Conservation (phyloP, 805 yeast species). For the Saccharomyces jurei region DNA sequence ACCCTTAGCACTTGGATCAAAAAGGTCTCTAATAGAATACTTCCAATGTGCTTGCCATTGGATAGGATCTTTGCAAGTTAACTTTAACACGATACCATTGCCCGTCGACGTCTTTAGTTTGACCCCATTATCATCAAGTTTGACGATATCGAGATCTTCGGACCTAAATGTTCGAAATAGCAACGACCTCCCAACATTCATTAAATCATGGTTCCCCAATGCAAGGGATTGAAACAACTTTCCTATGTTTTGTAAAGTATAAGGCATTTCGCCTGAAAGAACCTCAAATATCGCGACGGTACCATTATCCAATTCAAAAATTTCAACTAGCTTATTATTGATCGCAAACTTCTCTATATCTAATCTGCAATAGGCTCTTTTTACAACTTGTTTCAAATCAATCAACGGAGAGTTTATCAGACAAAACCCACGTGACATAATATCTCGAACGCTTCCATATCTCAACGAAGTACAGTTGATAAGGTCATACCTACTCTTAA, state of each 20-base stretch:
- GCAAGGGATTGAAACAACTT: conserved; percentile 9
- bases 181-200: conserved; percentile 21
- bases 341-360: conserved; percentile 12
- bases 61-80: conserved; percentile 17
- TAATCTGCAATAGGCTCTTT: conserved; percentile 19
- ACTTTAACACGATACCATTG: conserved; percentile 12
- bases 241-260: conserved; percentile 1
- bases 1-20: conserved; percentile 2
- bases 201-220: conserved; percentile 6
- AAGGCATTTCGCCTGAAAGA: conserved; percentile 14
- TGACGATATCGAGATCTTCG: conserved; percentile 15
- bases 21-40: conserved; percentile 10
- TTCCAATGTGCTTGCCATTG: conserved; percentile 26
- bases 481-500: conserved; percentile 9
- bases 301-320: conserved; percentile 20
- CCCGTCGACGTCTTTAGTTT: conserved; percentile 18
- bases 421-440: conserved; percentile 16
- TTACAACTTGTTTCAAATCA: conserved; percentile 9
- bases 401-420: conserved; percentile 15
- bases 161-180: conserved; percentile 21
- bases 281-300: conserved; percentile 23
- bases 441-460: conserved; percentile 20
- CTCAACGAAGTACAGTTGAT: conserved; percentile 11
- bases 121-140: conserved; percentile 5
- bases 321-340: conserved; percentile 17